A percentile compares a stretch with the other conserved stretches of the same genome.
Conservation (phyloP, 805 yeast genomes). For the Brettanomyces bruxellensis region DNA sequence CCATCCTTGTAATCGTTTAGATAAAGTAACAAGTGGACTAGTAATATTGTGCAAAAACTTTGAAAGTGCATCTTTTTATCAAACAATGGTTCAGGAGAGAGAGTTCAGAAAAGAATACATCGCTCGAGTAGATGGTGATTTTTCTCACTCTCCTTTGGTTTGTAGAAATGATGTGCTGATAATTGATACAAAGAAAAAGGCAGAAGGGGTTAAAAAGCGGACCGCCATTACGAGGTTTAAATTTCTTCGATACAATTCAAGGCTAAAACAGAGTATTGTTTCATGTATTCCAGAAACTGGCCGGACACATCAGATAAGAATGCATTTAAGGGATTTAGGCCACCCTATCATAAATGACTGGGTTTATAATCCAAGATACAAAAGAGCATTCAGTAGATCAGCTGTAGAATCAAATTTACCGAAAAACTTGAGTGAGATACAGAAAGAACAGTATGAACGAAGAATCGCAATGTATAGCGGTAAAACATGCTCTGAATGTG, state of each 20-base stretch:
- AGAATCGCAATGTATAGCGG: conserved; percentile 4
- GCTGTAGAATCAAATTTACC: background rate
- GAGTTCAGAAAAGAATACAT: conserved; percentile 32
- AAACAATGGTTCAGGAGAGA: conserved; percentile 24
- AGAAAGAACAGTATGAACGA: conserved; percentile 2
- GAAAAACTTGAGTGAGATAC: background rate
- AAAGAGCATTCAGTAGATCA: background rate
- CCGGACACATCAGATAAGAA: conserved; percentile 48
- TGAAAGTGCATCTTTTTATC: conserved; percentile 24
- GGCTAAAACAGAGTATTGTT: conserved; percentile 32
- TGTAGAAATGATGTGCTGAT: conserved; percentile 31
- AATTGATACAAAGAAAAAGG: conserved; percentile 22
- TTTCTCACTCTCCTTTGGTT: conserved; percentile 24
- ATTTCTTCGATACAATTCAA: conserved; percentile 22
- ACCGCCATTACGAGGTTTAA: conserved; percentile 15
- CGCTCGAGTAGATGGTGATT: conserved; percentile 35
- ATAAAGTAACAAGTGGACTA: conserved; percentile 43
- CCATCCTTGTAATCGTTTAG: conserved; percentile 38
- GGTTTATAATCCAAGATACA: conserved; percentile 12
- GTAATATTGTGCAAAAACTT: conserved; percentile 32
- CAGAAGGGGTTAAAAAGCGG: conserved; percentile 16
- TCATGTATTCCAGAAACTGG: conserved; percentile 44
- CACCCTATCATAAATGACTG: conserved; percentile 29
- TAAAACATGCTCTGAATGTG: conserved; percentile 28
- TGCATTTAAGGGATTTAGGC: conserved; percentile 41